Evolutionary conservation across 805 yeast genomes (phyloP).

Genomic region (Spencermartinsiella europaea): DNA sequence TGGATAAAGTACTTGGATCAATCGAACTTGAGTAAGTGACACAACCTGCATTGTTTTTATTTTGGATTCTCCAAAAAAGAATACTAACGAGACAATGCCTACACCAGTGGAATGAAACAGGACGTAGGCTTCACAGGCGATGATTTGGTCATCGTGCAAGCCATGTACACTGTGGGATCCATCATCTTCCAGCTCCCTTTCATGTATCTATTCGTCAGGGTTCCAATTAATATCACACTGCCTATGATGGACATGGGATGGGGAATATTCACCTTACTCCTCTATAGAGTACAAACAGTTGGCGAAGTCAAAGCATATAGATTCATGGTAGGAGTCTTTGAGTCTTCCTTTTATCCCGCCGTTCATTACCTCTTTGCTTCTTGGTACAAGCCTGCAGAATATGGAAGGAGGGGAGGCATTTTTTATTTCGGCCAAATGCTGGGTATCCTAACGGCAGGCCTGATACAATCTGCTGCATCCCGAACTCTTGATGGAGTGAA

Average conservation of each 20-base stretch:
- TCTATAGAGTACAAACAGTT: constrained; percentile 46
- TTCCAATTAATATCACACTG: constrained; percentile 48
- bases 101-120: constrained; percentile 57
- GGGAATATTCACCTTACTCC: constrained; percentile 59
- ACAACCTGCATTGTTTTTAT: neutral
- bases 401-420: constrained; percentile 56
- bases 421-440: constrained; percentile 59
- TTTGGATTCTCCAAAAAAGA: neutral
- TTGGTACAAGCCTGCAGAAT: constrained; percentile 53
- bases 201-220: constrained; percentile 50
- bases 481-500: constrained; percentile 42
- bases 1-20: constrained; percentile 67
- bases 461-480: constrained; percentile 53
- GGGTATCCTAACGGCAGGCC: constrained; percentile 58
- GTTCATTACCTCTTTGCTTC: constrained; percentile 40
- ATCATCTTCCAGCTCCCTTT: constrained; percentile 60
- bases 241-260: constrained; percentile 46
- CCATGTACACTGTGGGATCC: constrained; percentile 54
- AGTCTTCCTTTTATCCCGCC: constrained; percentile 61
- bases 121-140: constrained; percentile 55
- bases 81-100: constrained; percentile 43
- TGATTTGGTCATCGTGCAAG: constrained; percentile 55
- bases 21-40: constrained; percentile 39
- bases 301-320: constrained; percentile 55
- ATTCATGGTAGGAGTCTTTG: constrained; percentile 64